Base-by-base conservation (phyloP, 2,329 filamentous ascomycete genomes). In the Aspergillus uvarum region DNA sequence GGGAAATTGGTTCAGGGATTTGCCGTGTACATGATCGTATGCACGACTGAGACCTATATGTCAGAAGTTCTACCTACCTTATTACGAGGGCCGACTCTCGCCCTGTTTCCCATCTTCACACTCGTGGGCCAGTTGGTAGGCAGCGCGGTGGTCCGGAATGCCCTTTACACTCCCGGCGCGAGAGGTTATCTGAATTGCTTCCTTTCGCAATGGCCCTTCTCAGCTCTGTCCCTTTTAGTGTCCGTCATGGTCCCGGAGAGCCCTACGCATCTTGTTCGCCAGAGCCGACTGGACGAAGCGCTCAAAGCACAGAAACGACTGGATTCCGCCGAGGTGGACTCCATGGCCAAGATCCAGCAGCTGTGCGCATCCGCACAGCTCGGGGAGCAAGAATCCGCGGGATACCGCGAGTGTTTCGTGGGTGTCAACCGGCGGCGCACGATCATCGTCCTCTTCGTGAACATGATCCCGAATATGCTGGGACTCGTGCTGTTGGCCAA, bases 211-310 rank as follows among this genome's bases (percentile, higher is more conserved):
- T 72, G 70, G 69, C 62, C 68, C 0, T 70, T 69, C 31, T 68
- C 79, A 0, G 70, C 74, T 5, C 61, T 81, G 0, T 77, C 81
- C 0, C 68, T 83, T 14, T 3, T 79, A 19, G 67, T 81, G 16
- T 73, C 81, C 0, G 65, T 80, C 32, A 47, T 81, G 49, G 75
- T 85, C 35, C 83, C 83, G 0, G 83, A 85, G 62, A 82, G 78
- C 12, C 83, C 83, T 0, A 74, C 80, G 0, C 84, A 78, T 60
- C 70, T 84, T 1, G 69, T 85, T 1, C 76, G 80, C 3, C 79
- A 76, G 55, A 72, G 71, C 4, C 68, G 69, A 5, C 67, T 77
- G 11, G 71, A 72, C 0, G 67, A 80, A 69, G 81, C 60, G 71
- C 56, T 64, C 0, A 51, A 73, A 59, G 77, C 82, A 14, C 81